phyloP scores from a whole-genome alignment of 768 basidiomycete species.

The Pleurotus eryngii region DNA sequence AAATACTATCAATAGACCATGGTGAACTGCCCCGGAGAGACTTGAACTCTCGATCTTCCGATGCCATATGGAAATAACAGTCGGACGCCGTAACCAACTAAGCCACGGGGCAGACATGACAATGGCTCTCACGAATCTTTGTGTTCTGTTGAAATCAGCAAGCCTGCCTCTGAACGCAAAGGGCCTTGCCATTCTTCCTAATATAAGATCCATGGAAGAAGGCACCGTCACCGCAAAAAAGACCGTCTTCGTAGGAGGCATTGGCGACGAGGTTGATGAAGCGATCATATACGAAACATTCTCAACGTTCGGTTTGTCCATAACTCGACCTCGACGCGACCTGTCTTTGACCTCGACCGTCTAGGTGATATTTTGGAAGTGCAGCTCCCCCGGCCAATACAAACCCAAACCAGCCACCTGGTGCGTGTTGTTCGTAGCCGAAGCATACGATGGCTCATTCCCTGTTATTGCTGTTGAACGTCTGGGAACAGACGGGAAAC shows the following conservation, averaged over 20 bases:
- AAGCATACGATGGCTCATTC: neutral
- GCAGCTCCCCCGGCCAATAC: slow-evolving; percentile 78
- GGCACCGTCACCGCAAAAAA: slow-evolving; percentile 75
- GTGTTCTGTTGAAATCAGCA: neutral
- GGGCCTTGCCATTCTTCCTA: too few species aligned
- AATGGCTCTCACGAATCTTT: neutral
- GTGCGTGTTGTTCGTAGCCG: slow-evolving; percentile 29
- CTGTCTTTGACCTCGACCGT: slow-evolving; percentile 10
- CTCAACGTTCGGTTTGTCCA: slow-evolving; percentile 75
- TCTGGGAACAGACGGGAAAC: slow-evolving; percentile 57
- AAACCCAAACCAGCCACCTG: slow-evolving; percentile 62
- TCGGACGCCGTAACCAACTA: slow-evolving; percentile 9
- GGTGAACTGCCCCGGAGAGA: slow-evolving; percentile 4
- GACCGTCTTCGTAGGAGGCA: slow-evolving; percentile 81
- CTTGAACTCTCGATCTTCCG: slow-evolving; percentile 9
- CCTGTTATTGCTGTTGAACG: neutral
- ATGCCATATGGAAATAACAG: slow-evolving; percentile 1
- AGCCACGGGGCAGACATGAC: neutral
- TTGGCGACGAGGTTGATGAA: slow-evolving; percentile 85
- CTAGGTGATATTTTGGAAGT: slow-evolving; percentile 92
- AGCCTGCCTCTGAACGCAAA: too few species aligned
- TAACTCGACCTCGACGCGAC: slow-evolving; percentile 1
- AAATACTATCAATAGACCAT: too few species aligned
- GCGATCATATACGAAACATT: slow-evolving; percentile 72
- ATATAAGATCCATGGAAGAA: slow-evolving; percentile 58